Evolutionary conservation across 495 filamentous ascomycete species (phyloP), one percentile per base, ranked within the genome.

Genomic region (Talaromyces proteolyticus): DNA sequence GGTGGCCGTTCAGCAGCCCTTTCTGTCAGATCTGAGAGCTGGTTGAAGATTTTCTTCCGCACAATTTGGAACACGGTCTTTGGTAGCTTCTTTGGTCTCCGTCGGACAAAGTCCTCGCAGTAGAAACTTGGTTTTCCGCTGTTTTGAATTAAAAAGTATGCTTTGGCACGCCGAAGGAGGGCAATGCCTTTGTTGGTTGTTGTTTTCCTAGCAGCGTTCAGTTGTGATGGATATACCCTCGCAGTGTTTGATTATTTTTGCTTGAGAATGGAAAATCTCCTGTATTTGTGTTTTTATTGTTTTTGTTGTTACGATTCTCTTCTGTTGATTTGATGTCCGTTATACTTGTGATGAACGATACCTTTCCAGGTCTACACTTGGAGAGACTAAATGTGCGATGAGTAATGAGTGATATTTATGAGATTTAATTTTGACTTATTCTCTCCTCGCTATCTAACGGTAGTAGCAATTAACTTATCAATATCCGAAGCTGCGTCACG

Each of bases 401-500:
- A 10, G 29, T 34, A 10, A 34, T 34, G 29, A 34, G 29, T 34
- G 46, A 49, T 49, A 40, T 23, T 49, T 49, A 49, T 49, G 36
- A 49, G 38, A 39, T 22, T 39, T 41, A 16, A 21, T 21, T n/a
- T 49, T 17, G 24, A 40, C 5, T 17, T 40, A n/a, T 24, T 22
- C 8, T 8, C 23, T 34, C 16, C 26, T 7, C 18, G 25, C 49
- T 65, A 74, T 52, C 66, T 68, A 23, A 56, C 44, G n/a, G n/a
- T n/a, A 23, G 59, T 51, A 22, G 50, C 53, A 52, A 82, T 60
- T 54, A 76, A 67, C 75, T 83, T 87, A 65, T 91, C 87, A 58
- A 96, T 74, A 40, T 74, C 70, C 56, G 78, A 73, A 12, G 87
- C 74, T n/a, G 81, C 84, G 53, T 92, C 87, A 47, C 87, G 72